Conservation (phyloP, 441 rosid species). For the Aleurites moluccanus region DNA sequence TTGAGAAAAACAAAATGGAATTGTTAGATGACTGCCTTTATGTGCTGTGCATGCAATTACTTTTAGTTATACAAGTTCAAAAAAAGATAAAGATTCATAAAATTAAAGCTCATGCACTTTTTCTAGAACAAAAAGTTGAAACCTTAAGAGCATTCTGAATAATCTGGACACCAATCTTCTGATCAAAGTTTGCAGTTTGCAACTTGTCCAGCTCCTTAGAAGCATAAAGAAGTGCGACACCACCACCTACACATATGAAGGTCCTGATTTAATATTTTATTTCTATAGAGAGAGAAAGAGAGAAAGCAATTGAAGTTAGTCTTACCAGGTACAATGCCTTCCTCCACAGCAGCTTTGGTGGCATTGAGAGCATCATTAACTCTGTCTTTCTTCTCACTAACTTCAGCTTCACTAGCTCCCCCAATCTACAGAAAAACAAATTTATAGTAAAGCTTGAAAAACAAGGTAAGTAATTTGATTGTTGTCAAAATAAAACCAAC, state of each 20-base stretch:
- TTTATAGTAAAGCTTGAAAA: neutral
- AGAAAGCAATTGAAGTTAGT: neutral
- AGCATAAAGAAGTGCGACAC: slow-evolving; percentile 83
- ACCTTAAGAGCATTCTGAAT: slow-evolving; percentile 91
- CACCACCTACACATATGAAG: slow-evolving; percentile 56
- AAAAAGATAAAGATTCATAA: neutral
- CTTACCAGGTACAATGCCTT: slow-evolving; percentile 84
- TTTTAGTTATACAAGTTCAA: neutral
- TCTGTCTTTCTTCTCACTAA: slow-evolving; percentile 85
- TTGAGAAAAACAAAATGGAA: neutral
- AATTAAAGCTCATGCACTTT: neutral
- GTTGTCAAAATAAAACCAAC: slow-evolving; percentile 28
- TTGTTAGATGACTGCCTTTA: neutral
- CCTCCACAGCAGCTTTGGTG: slow-evolving; percentile 90
- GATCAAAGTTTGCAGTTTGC: slow-evolving; percentile 79
- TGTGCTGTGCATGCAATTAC: neutral
- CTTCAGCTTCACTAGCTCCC: slow-evolving; percentile 92
- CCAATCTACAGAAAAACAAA: slow-evolving; percentile 49
- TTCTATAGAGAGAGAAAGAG: neutral
- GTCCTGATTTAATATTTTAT: neutral
- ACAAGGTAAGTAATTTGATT: neutral
- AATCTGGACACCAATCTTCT: slow-evolving; percentile 87
- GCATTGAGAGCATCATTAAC: slow-evolving; percentile 90
- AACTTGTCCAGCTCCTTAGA: slow-evolving; percentile 71
- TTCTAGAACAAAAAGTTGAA: neutral